Percentiles rank a stretch among this genome's conserved stretches.
phyloP scores from a whole-genome alignment of 2,329 filamentous ascomycete genomes.

The Didymella pomorum region DNA sequence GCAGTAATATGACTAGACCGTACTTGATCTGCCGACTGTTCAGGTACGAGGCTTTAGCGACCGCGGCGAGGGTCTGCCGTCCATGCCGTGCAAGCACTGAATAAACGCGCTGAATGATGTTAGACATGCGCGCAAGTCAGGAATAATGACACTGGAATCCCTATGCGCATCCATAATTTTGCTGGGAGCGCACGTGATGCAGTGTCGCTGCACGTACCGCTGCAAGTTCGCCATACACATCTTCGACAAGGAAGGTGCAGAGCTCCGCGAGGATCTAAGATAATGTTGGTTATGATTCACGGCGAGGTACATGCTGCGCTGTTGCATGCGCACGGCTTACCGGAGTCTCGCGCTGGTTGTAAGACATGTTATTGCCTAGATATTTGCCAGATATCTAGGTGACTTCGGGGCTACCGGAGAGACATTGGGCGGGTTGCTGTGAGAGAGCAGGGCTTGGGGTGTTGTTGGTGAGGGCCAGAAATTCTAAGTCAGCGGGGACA shows the following conservation, averaged over 20 bases:
- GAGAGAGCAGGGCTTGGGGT: slow-evolving; percentile 2
- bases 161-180: neutral
- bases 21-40: slow-evolving; percentile 78
- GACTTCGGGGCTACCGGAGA: slow-evolving; percentile 37
- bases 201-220: slow-evolving; percentile 66
- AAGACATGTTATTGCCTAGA: slow-evolving; percentile 46
- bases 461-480: slow-evolving; percentile 14
- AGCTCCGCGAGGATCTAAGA: slow-evolving; percentile 83
- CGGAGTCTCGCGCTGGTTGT: slow-evolving; percentile 49
- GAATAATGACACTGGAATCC: neutral
- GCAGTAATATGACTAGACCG: slow-evolving; percentile 83
- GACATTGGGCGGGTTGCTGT: slow-evolving; percentile 38
- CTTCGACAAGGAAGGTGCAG: slow-evolving; percentile 86
- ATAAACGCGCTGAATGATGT: slow-evolving; percentile 75
- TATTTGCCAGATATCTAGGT: slow-evolving; percentile 49
- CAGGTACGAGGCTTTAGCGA: slow-evolving; percentile 76
- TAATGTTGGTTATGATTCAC: slow-evolving; percentile 48
- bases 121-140: slow-evolving; percentile 1
- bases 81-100: slow-evolving; percentile 79
- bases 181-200: neutral
- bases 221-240: slow-evolving; percentile 89
- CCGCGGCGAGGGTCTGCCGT: slow-evolving; percentile 73
- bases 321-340: slow-evolving; percentile 33
- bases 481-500: slow-evolving; percentile 12
- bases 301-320: slow-evolving; percentile 1